Percentiles rank a stretch among this genome's conserved stretches.
phyloP scores from a whole-genome alignment of 2,329 filamentous ascomycete species.

The Fusarium cyanostomum region DNA sequence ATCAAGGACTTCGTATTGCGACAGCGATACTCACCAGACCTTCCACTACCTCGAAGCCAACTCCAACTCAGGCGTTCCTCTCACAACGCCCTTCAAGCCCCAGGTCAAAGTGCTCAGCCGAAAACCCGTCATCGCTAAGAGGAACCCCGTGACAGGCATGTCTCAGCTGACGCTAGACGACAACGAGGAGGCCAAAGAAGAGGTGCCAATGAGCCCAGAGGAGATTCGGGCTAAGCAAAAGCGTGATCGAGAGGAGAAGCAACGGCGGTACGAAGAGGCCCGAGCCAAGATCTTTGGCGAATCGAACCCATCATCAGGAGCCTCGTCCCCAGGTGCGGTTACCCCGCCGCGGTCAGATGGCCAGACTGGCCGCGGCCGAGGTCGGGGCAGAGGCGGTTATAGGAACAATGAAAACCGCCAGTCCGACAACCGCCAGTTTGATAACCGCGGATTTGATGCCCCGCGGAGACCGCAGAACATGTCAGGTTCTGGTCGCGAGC shows the following conservation, averaged over 20 bases:
- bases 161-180: constrained; percentile 57
- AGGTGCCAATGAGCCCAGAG: constrained; percentile 73
- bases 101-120: constrained; percentile 86
- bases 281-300: constrained; percentile 87
- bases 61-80: constrained; percentile 62
- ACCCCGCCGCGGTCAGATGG: constrained; percentile 62
- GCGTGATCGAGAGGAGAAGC: constrained; percentile 86
- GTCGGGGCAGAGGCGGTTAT: constrained; percentile 55
- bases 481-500: constrained; percentile 60
- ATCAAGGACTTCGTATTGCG: not conserved
- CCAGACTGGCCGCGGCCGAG: constrained; percentile 54
- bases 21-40: constrained; percentile 77
- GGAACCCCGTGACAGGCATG: constrained; percentile 62
- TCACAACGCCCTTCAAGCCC: constrained; percentile 75
- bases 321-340: constrained; percentile 69
- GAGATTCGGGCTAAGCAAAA: constrained; percentile 82
- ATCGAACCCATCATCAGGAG: constrained; percentile 61
- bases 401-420: constrained; percentile 45
- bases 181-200: constrained; percentile 70
- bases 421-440: constrained; percentile 46
- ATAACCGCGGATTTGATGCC: constrained; percentile 44
- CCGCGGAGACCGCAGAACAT: constrained; percentile 40
- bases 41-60: constrained; percentile 78
- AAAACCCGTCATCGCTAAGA: constrained; percentile 73
- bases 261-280: constrained; percentile 88